Evolutionary conservation across 164 flowering plant genomes (phyloP).

Genomic region (Piper betle): DNA sequence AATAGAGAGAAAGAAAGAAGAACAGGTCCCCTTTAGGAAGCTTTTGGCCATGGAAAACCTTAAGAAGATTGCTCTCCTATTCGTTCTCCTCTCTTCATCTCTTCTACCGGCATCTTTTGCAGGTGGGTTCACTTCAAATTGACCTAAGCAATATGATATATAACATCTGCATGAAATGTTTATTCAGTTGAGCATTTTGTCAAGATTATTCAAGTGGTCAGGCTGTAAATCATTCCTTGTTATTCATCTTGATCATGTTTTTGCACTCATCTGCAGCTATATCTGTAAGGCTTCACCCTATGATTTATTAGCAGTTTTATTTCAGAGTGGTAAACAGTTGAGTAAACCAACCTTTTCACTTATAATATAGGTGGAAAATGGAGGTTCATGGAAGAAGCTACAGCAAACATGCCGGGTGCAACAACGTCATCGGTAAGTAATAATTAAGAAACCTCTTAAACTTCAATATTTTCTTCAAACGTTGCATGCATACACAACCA

Average conservation of each 20-base stretch:
- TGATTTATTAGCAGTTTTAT: no score
- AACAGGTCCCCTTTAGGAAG: conserved; percentile 2
- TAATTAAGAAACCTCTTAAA: no score
- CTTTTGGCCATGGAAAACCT: conserved; percentile 21
- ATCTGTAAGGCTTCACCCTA: no score
- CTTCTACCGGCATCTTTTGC: conserved; percentile 41
- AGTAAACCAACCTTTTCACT: neutral
- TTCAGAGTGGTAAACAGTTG: no score
- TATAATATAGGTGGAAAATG: neutral
- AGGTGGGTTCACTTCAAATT: conserved; percentile 21
- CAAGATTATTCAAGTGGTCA: no score
- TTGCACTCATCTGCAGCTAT: no score
- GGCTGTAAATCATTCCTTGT: no score
- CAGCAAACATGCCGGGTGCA: neutral
- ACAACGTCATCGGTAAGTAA: neutral
- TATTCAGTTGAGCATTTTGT: neutral
- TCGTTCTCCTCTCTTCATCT: conserved; percentile 32
- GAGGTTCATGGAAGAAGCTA: neutral
- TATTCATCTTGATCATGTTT: no score
- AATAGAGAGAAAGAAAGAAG: neutral
- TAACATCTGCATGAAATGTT: neutral
- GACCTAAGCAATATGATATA: no score
- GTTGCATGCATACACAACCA: no score
- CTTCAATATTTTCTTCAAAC: no score
- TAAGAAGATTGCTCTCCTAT: conserved; percentile 36